Conservation (phyloP, 768 basidiomycete genomes). For the Russula olivacea region DNA sequence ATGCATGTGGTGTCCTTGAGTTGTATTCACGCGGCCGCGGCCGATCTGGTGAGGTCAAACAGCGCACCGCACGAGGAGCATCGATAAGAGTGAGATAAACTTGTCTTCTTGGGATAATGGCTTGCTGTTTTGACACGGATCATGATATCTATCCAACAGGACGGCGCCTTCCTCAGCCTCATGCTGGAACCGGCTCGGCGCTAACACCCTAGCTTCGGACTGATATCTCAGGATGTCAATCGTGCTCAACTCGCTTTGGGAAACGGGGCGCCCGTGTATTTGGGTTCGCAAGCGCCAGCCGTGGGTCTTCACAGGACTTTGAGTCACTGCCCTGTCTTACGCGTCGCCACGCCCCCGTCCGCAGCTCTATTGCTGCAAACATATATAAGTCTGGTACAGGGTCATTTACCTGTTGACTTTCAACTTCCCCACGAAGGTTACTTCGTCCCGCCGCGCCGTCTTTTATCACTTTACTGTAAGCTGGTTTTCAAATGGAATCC, state of each 20-base stretch:
- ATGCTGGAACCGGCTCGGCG: neutral
- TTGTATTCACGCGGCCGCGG: too few species aligned
- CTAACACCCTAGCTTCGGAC: neutral
- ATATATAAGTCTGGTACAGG: slow-evolving; percentile 10
- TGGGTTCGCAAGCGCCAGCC: slow-evolving; percentile 13
- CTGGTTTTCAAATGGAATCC: slow-evolving; percentile 7
- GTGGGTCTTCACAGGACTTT: slow-evolving; percentile 9
- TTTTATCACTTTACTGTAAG: neutral
- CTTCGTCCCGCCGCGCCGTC: neutral
- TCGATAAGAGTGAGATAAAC: neutral
- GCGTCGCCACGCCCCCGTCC: slow-evolving; percentile 7
- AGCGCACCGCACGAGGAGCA: neutral
- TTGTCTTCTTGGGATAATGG: neutral
- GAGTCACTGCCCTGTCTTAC: neutral
- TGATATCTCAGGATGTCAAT: slow-evolving; percentile 7
- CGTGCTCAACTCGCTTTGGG: neutral
- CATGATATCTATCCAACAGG: neutral
- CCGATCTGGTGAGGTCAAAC: neutral
- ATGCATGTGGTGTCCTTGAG: neutral
- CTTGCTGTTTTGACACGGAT: neutral
- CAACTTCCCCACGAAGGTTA: slow-evolving; percentile 3
- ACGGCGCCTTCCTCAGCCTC: neutral
- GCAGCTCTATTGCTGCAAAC: slow-evolving; percentile 3
- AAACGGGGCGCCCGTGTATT: slow-evolving; percentile 22
- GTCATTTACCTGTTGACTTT: slow-evolving; percentile 5